Percentiles rank a stretch among this genome's conserved stretches.
Evolutionary conservation across 192 early-diverging fungal species (phyloP).

Genomic region (Endogone sp.): DNA sequence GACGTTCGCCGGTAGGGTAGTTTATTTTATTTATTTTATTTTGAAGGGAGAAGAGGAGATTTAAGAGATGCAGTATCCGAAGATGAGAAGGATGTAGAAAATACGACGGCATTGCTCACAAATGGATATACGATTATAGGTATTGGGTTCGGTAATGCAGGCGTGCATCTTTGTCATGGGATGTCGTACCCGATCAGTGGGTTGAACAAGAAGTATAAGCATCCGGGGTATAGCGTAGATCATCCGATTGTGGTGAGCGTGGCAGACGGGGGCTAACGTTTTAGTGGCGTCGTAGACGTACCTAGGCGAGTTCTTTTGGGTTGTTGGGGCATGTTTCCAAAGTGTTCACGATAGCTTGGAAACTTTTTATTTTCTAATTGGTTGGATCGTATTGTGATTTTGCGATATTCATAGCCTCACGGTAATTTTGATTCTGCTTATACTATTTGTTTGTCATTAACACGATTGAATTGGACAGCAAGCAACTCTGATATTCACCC

Average conservation of each 20-base stretch:
- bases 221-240: slow-evolving; percentile 74
- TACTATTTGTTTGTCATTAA: background rate
- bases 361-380: too few relatives aligned
- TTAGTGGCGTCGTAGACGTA: background rate
- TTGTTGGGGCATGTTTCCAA: too few relatives aligned
- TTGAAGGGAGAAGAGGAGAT: background rate
- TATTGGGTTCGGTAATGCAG: slow-evolving; percentile 85
- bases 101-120: too few relatives aligned
- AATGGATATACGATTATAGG: too few relatives aligned
- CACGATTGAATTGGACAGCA: background rate
- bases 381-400: too few relatives aligned
- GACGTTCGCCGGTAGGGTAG: slow-evolving; percentile 71
- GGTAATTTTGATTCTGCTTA: slow-evolving; percentile 10
- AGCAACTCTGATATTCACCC: background rate
- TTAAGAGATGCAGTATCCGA: background rate
- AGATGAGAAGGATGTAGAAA: background rate
- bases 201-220: slow-evolving; percentile 76
- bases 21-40: background rate
- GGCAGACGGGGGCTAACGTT: slow-evolving; percentile 27
- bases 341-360: too few relatives aligned
- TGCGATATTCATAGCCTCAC: too few relatives aligned
- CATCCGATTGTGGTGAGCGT: slow-evolving; percentile 64
- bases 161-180: slow-evolving; percentile 86
- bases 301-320: background rate
- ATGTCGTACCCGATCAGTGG: slow-evolving; percentile 86